Evolutionary conservation across 2,329 filamentous ascomycete genomes (phyloP).

Genomic region (Fusarium tricinctum): DNA sequence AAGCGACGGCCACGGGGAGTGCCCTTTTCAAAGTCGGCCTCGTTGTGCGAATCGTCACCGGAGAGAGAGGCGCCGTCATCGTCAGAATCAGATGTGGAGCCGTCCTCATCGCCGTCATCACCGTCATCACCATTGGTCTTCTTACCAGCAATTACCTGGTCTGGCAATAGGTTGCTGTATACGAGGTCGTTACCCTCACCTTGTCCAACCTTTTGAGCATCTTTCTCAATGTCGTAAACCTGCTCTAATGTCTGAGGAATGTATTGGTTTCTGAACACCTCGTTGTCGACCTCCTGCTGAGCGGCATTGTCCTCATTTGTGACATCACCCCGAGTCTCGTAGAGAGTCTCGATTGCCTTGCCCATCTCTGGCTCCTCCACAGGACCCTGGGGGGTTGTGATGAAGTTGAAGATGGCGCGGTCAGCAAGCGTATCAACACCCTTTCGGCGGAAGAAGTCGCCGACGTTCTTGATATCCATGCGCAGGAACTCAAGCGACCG

Average conservation of each 20-base stretch:
- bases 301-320: constrained; percentile 67
- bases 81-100: constrained; percentile 59
- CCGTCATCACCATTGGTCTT: constrained; percentile 56
- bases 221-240: constrained; percentile 95
- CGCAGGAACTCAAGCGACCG: constrained; percentile 91
- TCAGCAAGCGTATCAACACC: constrained; percentile 86
- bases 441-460: constrained; percentile 90
- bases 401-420: constrained; percentile 85
- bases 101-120: constrained; percentile 56
- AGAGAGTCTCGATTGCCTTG: constrained; percentile 75
- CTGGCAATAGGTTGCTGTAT: constrained; percentile 86
- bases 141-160: constrained; percentile 66
- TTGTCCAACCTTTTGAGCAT: constrained; percentile 80
- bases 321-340: constrained; percentile 66
- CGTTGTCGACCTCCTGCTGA: constrained; percentile 82
- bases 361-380: constrained; percentile 73
- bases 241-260: constrained; percentile 96
- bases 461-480: constrained; percentile 98
- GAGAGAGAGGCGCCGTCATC: constrained; percentile 64
- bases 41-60: constrained; percentile 61
- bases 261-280: constrained; percentile 95
- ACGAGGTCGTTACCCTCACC: constrained; percentile 83
- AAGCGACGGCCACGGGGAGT: constrained; percentile 85
- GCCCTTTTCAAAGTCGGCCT: constrained; percentile 73
- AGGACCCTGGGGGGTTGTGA: constrained; percentile 73